Evolutionary conservation across 305 asterid genomes (phyloP), one percentile per base, ranked within the genome.

Genomic region (Fraxinus ornus): DNA sequence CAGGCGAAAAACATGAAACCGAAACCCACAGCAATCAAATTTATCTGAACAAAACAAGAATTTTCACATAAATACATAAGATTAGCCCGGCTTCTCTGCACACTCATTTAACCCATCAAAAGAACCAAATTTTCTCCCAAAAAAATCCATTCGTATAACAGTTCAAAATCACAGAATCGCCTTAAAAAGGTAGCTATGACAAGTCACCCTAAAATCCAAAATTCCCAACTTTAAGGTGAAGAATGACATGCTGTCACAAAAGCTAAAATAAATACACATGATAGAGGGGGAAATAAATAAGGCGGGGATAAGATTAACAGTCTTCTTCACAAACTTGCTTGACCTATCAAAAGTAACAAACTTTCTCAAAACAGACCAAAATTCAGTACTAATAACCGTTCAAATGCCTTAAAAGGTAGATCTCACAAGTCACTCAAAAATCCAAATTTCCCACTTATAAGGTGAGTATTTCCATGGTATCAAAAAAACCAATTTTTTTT

Each of bases 1-100:
- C 70, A 71, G 35, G 39, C 72, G 75, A 70, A 75, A 17, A 41
- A 77, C 35, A 80, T 79, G 75, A 79, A 74, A 60, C 41, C n/a
- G 75, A 75, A 55, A 71, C 75, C 74, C 82, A 81, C 74, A 15
- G 68, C 74, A 70, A 41, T 44, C 71, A 62, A 64, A 64, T 64
- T 49, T 49, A 26, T 64, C 76, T 73, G 57, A 35, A 17, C 78
- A 68, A 85, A 75, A 68, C 41, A 75, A 78, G 28, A 24, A 24
- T 64, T 19, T 7, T 19, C 32, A 64, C 33, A 3, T 35, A 35
- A 32, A 19, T 60, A 24, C 52, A 72, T 22, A 37, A 64, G 35
- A 30, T 28, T 6, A 21, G 24, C 21, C 60, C 37, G 49, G 19
- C 4, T 62, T 41, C 71, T 75, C 41, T 0, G 13, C 26, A 79